Base-by-base conservation (phyloP, 139 green algal species). In the Coccomyxa sp. region DNA sequence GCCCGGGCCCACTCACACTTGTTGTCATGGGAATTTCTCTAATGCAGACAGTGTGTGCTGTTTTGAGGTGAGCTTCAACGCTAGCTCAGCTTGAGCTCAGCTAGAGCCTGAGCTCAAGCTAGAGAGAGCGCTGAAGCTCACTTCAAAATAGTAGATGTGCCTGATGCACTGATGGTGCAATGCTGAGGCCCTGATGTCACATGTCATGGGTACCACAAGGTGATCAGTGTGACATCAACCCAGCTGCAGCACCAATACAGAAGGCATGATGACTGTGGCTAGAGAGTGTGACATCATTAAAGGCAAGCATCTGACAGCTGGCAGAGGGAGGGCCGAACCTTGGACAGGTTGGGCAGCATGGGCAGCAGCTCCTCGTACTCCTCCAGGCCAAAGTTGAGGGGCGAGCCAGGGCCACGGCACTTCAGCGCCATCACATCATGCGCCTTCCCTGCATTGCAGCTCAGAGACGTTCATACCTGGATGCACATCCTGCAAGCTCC, bases 371-470 rank as follows among this genome's bases (percentile, higher is more conserved):
- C 73, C 4, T 55, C 77, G 54, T 85, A 85, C 77, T 80, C 73
- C 16, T 34, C 37, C 18, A 77, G 74, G 55, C 79, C 64, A 74
- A 82, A 83, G 71, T 83, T 80, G 68, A 81, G 70, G 39, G 80
- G 75, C 29, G 40, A 58, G 9, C n/a, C 27, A 29, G 40, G 35
- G 55, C 78, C 81, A 3, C 78, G 58, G 39, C 70, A 81, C 76
- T 86, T 86, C 27, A 88, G 68, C 39, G 81, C 84, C 81, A 86
- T 84, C 31, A 87, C 38, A 34, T 88, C 84, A 50, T 88, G 78
- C 29, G 84, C 84, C 55, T 78, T 77, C 6, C 82, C 83, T 71
- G 64, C 64, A 37, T 22, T 29, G 2, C 64, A 71, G 64, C 64
- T 37, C 1, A 38, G n/a, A 71, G 18, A 1, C 29, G 7, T 71